A percentile compares a stretch with the other conserved stretches of the same genome.
phyloP scores from a whole-genome alignment of 2,329 filamentous ascomycete genomes.

The Ceratocystis lukuohia region DNA sequence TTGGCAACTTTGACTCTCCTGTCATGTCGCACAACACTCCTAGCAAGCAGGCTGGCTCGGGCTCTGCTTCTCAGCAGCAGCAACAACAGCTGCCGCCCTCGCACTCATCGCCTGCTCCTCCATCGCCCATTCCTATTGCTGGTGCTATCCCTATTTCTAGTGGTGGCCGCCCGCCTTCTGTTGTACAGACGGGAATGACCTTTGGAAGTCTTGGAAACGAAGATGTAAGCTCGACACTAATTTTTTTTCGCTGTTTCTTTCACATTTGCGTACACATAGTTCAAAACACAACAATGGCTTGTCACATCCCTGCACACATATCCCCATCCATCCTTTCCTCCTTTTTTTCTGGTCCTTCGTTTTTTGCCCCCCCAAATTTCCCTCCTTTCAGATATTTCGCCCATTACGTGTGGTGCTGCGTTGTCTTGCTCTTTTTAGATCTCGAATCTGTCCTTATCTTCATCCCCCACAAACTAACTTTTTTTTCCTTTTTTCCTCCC shows the following conservation, averaged over 20 bases:
- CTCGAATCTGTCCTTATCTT: too few species aligned
- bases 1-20: constrained; percentile 63
- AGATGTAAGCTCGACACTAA: constrained; percentile 54
- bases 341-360: not conserved
- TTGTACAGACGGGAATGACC: constrained; percentile 57
- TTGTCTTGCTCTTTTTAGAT: too few species aligned
- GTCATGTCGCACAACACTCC: constrained; percentile 54
- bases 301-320: not conserved
- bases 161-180: constrained; percentile 74
- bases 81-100: constrained; percentile 53
- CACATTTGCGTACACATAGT: constrained; percentile 9
- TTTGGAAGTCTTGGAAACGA: constrained; percentile 78
- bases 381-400: not conserved
- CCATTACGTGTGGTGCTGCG: too few species aligned
- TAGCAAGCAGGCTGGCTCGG: constrained; percentile 33
- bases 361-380: constrained; percentile 19
- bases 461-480: not conserved
- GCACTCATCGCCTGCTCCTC: constrained; percentile 64
- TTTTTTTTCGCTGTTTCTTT: constrained; percentile 11
- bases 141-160: constrained; percentile 40
- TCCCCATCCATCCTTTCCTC: too few species aligned
- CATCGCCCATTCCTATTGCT: constrained; percentile 84
- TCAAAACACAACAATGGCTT: not conserved
- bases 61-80: constrained; percentile 43
- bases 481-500: constrained; percentile 19